Percentiles rank a stretch among this genome's conserved stretches.
These are phyloP conservation scores for Lathyrus tuberosus DNA, from an alignment of 306 rosid species.

Conservation along the genomic window DNA sequence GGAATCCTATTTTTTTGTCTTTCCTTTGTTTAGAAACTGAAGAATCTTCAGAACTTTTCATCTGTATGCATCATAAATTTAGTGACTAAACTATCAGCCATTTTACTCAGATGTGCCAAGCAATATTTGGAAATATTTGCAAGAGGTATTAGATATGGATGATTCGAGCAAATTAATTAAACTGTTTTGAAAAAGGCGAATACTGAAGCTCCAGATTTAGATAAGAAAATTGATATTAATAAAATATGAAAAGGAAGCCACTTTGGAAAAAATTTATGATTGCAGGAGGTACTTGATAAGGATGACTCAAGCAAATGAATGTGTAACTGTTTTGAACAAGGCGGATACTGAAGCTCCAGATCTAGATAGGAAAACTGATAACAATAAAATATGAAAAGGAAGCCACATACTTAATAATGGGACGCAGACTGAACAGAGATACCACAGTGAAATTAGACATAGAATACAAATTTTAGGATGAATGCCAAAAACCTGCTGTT, in stretches of 20 bases:
- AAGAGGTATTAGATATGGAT: constrained; percentile 13
- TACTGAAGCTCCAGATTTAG: constrained; percentile 24
- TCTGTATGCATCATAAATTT: constrained; percentile 24
- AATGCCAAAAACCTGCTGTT: constrained; percentile 56
- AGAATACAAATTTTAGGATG: constrained; percentile 32
- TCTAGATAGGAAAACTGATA: constrained; percentile 18
- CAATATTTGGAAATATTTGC: constrained; percentile 24
- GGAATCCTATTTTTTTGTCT: constrained; percentile 14
- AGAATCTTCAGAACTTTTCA: constrained; percentile 7
- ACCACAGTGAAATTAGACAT: constrained; percentile 18
- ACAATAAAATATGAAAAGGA: constrained; percentile 24
- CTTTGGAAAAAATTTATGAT: not conserved
- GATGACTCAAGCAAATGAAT: constrained; percentile 15
- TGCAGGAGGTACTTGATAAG: constrained; percentile 22
- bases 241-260: constrained; percentile 33
- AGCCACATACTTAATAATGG: constrained; percentile 29
- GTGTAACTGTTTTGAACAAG: constrained; percentile 32
- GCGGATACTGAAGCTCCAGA: constrained; percentile 23
- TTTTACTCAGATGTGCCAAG: constrained; percentile 22
- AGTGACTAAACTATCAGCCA: constrained; percentile 36
- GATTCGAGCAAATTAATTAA: constrained; percentile 13
- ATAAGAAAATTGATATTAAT: constrained; percentile 15
- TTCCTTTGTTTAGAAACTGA: constrained; percentile 7
- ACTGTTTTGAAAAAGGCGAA: constrained; percentile 14
- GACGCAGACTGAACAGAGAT: constrained; percentile 18